These are phyloP conservation scores for Tubosaeta sp. DNA, from an alignment of 768 basidiomycete genomes.

Conservation along the genomic window DNA sequence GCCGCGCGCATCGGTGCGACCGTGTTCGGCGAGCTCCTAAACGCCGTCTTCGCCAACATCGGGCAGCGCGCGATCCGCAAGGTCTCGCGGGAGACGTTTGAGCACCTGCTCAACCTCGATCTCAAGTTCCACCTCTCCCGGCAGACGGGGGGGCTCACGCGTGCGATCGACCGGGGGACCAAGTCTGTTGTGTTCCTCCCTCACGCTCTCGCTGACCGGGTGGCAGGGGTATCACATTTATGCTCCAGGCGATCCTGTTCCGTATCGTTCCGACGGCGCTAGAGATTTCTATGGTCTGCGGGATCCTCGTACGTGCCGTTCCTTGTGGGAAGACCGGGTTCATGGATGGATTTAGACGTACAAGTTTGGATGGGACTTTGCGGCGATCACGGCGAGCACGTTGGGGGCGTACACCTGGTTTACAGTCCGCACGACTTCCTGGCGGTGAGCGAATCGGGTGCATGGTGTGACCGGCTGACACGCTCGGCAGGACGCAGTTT, in stretches of 20 bases:
- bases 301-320: conserved; percentile 70
- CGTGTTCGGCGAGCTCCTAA: conserved; percentile 86
- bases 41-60: conserved; percentile 94
- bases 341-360: conserved; percentile 59
- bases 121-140: conserved; percentile 88
- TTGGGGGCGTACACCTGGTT: conserved; percentile 96
- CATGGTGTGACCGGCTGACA: neutral
- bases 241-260: conserved; percentile 89
- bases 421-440: conserved; percentile 91
- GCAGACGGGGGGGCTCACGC: conserved; percentile 92
- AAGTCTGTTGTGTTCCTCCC: conserved; percentile 53
- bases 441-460: conserved; percentile 57
- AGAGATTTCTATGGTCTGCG: conserved; percentile 95
- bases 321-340: neutral
- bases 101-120: conserved; percentile 87
- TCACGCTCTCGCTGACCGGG: neutral
- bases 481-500: conserved; percentile 69
- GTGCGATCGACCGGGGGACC: conserved; percentile 96
- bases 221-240: conserved; percentile 88
- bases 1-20: conserved; percentile 86
- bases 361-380: conserved; percentile 97
- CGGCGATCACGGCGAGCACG: conserved; percentile 79
- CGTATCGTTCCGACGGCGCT: conserved; percentile 94
- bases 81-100: conserved; percentile 94
- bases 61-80: conserved; percentile 92